A percentile compares a stretch with the other conserved stretches of the same genome.
phyloP scores from a whole-genome alignment of 352 stramenopile species.

The Phytophthora brassicae region DNA sequence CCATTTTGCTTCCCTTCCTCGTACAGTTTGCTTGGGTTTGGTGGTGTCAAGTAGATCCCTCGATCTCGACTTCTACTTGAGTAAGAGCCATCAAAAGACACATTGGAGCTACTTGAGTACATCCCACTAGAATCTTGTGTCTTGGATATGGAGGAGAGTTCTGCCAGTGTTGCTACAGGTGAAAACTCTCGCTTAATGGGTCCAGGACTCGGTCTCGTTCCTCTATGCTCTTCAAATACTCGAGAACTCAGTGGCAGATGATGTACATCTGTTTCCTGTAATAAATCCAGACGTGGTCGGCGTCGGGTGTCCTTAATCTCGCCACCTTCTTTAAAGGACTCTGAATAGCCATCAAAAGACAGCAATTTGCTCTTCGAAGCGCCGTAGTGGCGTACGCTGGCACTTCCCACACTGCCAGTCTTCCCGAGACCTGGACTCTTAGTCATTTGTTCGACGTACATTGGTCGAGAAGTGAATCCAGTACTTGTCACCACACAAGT shows the following conservation, averaged over 20 bases:
- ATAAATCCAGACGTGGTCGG: no score
- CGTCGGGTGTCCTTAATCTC: background rate
- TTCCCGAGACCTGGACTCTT: slow-evolving; percentile 8
- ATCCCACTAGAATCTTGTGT: slow-evolving; percentile 5
- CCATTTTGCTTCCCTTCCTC: slow-evolving; percentile 7
- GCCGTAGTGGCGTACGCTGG: background rate
- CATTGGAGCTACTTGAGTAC: slow-evolving; percentile 7
- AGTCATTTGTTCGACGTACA: slow-evolving; percentile 22
- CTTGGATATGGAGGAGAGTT: slow-evolving; percentile 3
- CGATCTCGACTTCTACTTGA: background rate
- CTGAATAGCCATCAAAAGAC: slow-evolving; percentile 4
- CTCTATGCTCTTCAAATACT: background rate
- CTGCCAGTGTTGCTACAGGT: background rate
- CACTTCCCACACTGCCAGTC: background rate
- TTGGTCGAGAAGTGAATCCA: slow-evolving; percentile 18
- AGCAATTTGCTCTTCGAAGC: slow-evolving; percentile 7
- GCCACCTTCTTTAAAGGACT: background rate
- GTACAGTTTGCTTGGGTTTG: slow-evolving; percentile 13
- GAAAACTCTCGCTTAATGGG: background rate
- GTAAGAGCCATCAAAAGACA: slow-evolving; percentile 14
- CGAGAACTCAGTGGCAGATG: background rate
- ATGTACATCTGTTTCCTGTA: no score
- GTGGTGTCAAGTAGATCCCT: slow-evolving; percentile 8
- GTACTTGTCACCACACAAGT: slow-evolving; percentile 37
- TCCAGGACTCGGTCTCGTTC: background rate